A percentile compares a stretch with the other conserved stretches of the same genome.
phyloP scores from a whole-genome alignment of 441 rosid species.

The Dalechampia spathulata region DNA sequence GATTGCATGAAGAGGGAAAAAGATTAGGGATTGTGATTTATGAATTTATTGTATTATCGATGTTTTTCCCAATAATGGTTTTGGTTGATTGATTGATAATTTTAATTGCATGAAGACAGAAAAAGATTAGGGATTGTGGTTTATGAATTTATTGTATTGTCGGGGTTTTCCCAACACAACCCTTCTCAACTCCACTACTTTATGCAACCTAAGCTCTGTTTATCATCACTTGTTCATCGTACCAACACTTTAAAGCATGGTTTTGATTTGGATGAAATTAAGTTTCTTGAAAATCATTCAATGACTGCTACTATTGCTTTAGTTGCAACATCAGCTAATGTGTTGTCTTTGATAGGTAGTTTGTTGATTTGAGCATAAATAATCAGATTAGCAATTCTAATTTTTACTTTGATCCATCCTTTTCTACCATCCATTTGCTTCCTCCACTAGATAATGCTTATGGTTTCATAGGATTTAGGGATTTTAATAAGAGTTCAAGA shows the following conservation, averaged over 20 bases:
- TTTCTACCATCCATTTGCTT: constrained; percentile 22
- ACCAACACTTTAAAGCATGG: constrained; percentile 34
- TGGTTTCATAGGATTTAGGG: constrained; percentile 36
- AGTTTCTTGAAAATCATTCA: constrained; percentile 41
- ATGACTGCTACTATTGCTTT: too few relatives aligned
- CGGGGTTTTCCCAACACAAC: too few relatives aligned
- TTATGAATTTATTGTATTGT: too few relatives aligned
- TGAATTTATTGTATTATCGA: too few relatives aligned
- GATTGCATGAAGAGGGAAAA: too few relatives aligned
- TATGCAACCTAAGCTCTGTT: constrained; percentile 30
- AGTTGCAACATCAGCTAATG: constrained; percentile 12
- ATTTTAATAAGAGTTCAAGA: constrained; percentile 33
- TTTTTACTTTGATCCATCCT: constrained; percentile 27
- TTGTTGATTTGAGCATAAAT: constrained; percentile 27
- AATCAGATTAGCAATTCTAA: constrained; percentile 26
- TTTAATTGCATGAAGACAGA: too few relatives aligned
- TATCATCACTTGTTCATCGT: constrained; percentile 37
- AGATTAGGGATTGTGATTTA: too few relatives aligned
- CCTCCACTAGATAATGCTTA: constrained; percentile 30
- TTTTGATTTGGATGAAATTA: constrained; percentile 45
- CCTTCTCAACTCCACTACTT: constrained; percentile 51
- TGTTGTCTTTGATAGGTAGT: constrained; percentile 29
- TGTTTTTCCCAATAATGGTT: too few relatives aligned
- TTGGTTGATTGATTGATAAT: too few relatives aligned
- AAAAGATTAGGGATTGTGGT: too few relatives aligned